Percentiles rank a stretch among this genome's conserved stretches.
Conservation (phyloP, 257 asterid genomes). For the Echium plantagineum region DNA sequence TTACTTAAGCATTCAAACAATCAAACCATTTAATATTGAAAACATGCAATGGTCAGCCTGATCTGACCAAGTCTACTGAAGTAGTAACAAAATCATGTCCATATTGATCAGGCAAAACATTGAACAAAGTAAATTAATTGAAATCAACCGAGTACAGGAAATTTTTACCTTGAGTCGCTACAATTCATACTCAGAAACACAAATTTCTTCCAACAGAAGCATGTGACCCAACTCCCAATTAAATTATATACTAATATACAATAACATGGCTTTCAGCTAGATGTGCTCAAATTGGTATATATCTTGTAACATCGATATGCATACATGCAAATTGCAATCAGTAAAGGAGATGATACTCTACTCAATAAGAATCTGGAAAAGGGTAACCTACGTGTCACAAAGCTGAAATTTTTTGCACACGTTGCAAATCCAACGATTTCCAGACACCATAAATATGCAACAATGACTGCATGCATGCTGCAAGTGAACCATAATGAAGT, state of each 20-base stretch:
- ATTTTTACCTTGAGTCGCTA: background rate
- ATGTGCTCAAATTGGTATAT: background rate
- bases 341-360: background rate
- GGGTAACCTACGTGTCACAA: conserved; percentile 56
- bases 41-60: too few relatives aligned
- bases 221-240: too few relatives aligned
- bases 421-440: conserved; percentile 77
- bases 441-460: conserved; percentile 79
- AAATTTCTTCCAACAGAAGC: background rate
- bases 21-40: too few relatives aligned
- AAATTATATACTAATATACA: too few relatives aligned
- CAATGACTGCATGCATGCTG: conserved; percentile 87
- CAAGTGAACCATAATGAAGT: conserved; percentile 95
- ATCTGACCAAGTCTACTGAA: too few relatives aligned
- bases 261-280: background rate
- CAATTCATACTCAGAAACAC: background rate
- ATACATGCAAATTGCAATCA: background rate
- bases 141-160: background rate
- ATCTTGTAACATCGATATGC: background rate
- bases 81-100: too few relatives aligned
- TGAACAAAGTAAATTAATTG: background rate
- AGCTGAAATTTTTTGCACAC: conserved; percentile 84
- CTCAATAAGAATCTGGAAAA: background rate
- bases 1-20: too few relatives aligned
- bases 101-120: background rate